Conservation (phyloP, 192 early-diverging fungal genomes). For the Podochytrium sp. region DNA sequence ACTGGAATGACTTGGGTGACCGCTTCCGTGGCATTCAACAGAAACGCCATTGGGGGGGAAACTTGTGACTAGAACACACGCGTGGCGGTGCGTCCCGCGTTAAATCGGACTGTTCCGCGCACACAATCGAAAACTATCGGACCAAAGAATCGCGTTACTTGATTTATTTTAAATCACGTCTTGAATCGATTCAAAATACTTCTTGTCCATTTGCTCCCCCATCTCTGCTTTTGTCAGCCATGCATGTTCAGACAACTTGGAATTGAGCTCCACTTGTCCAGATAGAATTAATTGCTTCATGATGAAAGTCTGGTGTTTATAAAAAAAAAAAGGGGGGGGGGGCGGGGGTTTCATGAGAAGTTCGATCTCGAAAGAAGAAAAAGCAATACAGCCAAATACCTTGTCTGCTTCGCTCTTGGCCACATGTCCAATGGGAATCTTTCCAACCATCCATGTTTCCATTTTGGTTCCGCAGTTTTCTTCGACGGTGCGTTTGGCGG, state of each 20-base stretch:
- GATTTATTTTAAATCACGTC: conserved; percentile 16
- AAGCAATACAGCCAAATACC: not conserved
- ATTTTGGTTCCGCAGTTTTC: conserved; percentile 75
- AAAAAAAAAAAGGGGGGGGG: not conserved
- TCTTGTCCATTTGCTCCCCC: conserved; percentile 30
- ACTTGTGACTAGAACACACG: no score
- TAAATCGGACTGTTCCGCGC: no score
- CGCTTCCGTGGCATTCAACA: no score
- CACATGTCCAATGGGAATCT: conserved; percentile 75
- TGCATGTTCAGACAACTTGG: conserved; percentile 65
- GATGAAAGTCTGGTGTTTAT: conserved; percentile 68
- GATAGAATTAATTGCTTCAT: conserved; percentile 83
- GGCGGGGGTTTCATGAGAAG: no score
- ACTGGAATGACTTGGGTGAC: no score
- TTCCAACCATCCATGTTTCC: conserved; percentile 88
- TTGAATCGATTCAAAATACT: conserved; percentile 19
- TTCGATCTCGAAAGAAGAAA: not conserved
- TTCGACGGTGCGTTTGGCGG: conserved; percentile 71
- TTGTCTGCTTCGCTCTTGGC: conserved; percentile 3
- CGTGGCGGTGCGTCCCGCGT: no score
- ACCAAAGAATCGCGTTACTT: no score
- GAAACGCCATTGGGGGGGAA: no score
- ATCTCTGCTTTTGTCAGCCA: conserved; percentile 79
- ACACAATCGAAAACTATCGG: no score
- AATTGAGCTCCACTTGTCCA: conserved; percentile 70